Percentiles rank a stretch among this genome's conserved stretches.
Conservation (phyloP, 1,284 basidiomycete species). For the Termitomyces sp. region DNA sequence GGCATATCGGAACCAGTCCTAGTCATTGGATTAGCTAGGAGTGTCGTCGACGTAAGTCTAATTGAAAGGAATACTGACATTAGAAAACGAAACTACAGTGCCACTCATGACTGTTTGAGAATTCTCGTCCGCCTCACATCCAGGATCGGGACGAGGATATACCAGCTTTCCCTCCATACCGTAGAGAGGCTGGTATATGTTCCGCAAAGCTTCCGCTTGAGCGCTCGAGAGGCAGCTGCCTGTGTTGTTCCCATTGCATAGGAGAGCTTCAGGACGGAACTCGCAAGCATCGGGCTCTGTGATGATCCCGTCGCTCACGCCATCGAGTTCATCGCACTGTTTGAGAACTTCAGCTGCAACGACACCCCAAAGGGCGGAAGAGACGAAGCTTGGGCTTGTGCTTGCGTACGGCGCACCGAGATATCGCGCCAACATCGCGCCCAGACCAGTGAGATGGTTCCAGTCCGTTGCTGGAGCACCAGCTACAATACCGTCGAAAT, state of each 20-base stretch:
- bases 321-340: slow-evolving; percentile 15
- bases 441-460: slow-evolving; percentile 7
- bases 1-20: slow-evolving; percentile 8
- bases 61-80: slow-evolving; percentile 1
- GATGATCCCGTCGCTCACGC: slow-evolving; percentile 12
- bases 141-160: slow-evolving; percentile 13
- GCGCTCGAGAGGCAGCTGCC: background rate
- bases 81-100: background rate
- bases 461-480: slow-evolving; percentile 13
- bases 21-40: background rate
- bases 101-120: background rate
- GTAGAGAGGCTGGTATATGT: slow-evolving; percentile 10
- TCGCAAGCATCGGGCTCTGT: slow-evolving; percentile 12
- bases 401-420: slow-evolving; percentile 9
- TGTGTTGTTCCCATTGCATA: background rate
- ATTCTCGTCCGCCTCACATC: background rate
- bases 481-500: slow-evolving; percentile 16
- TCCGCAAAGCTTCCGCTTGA: slow-evolving; percentile 6
- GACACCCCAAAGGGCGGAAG: slow-evolving; percentile 6
- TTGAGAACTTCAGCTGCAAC: slow-evolving; percentile 8
- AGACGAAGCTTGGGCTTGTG: slow-evolving; percentile 1
- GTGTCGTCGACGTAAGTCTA: background rate
- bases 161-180: slow-evolving; percentile 2
- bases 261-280: slow-evolving; percentile 11
- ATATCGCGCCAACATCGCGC: background rate